Evolutionary conservation across 345 rosid genomes (phyloP).

Genomic region (Gynandropsis gynandra): DNA sequence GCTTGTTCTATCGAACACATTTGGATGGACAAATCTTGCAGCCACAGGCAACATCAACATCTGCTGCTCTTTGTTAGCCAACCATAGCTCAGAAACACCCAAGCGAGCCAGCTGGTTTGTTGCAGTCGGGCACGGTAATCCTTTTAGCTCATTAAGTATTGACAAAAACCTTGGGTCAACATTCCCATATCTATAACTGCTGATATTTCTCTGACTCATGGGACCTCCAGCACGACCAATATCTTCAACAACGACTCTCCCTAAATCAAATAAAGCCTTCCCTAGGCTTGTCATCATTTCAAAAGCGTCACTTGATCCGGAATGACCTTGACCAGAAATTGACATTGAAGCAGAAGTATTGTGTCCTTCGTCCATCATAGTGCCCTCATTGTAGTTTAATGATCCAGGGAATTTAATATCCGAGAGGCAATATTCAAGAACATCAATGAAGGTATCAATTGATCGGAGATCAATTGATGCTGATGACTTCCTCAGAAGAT

Average conservation of each 20-base stretch:
- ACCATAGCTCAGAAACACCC: slow-evolving; percentile 72
- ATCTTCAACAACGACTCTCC: slow-evolving; percentile 87
- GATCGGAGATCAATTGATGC: slow-evolving; percentile 68
- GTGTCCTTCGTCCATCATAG: slow-evolving; percentile 32
- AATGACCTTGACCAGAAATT: slow-evolving; percentile 38
- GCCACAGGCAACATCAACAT: slow-evolving; percentile 62
- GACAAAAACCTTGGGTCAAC: slow-evolving; percentile 42
- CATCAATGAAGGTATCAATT: slow-evolving; percentile 81
- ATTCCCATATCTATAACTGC: slow-evolving; percentile 28
- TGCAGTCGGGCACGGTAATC: slow-evolving; percentile 86
- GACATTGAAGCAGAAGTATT: slow-evolving; percentile 28
- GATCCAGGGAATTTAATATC: slow-evolving; percentile 53
- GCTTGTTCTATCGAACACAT: slow-evolving; percentile 62
- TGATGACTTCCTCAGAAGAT: slow-evolving; percentile 58
- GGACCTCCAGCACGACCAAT: slow-evolving; percentile 69
- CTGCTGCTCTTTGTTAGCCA: slow-evolving; percentile 83
- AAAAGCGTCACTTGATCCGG: slow-evolving; percentile 84
- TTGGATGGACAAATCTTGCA: slow-evolving; percentile 69
- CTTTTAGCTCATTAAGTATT: slow-evolving; percentile 55
- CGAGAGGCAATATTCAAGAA: slow-evolving; percentile 84
- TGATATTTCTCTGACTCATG: slow-evolving; percentile 28
- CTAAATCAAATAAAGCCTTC: slow-evolving; percentile 85
- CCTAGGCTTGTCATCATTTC: slow-evolving; percentile 92
- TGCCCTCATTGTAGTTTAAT: slow-evolving; percentile 28
- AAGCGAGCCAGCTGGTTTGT: slow-evolving; percentile 56